Evolutionary conservation across 768 basidiomycete species (phyloP).

Genomic region (Exsudoporus frostii): DNA sequence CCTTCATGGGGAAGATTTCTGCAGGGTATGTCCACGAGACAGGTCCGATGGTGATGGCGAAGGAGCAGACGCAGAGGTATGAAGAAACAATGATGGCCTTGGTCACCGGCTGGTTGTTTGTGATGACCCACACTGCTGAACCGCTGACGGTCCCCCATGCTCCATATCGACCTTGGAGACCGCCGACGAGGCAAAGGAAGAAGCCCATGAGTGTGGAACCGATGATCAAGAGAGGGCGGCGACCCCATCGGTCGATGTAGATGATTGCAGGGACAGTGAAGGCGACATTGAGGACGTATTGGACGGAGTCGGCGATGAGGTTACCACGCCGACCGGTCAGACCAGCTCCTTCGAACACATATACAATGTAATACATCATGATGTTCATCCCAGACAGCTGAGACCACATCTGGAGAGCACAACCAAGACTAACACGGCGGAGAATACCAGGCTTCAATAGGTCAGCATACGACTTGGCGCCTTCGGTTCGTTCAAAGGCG

Average conservation of each 20-base stretch:
- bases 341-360: slow-evolving; percentile 76
- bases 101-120: slow-evolving; percentile 50
- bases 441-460: slow-evolving; percentile 63
- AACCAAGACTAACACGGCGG: slow-evolving; percentile 68
- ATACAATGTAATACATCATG: slow-evolving; percentile 65
- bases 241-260: slow-evolving; percentile 79
- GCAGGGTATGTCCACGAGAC: slow-evolving; percentile 75
- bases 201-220: slow-evolving; percentile 70
- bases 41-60: slow-evolving; percentile 75
- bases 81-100: slow-evolving; percentile 75
- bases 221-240: slow-evolving; percentile 67
- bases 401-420: slow-evolving; percentile 76
- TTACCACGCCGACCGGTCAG: slow-evolving; percentile 71
- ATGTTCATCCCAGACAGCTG: slow-evolving; percentile 77
- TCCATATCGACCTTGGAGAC: slow-evolving; percentile 66
- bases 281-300: slow-evolving; percentile 42
- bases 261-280: slow-evolving; percentile 46
- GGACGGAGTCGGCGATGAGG: slow-evolving; percentile 72
- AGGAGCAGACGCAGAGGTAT: slow-evolving; percentile 73
- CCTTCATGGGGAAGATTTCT: slow-evolving; percentile 65
- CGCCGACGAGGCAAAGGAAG: slow-evolving; percentile 76
- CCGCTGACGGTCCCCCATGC: slow-evolving; percentile 51
- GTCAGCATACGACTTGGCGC: slow-evolving; percentile 68
- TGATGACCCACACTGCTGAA: slow-evolving; percentile 58
- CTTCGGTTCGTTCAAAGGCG: slow-evolving; percentile 61